Evolutionary conservation across 495 filamentous ascomycete species (phyloP).

Genomic region (Pyronema domesticum): DNA sequence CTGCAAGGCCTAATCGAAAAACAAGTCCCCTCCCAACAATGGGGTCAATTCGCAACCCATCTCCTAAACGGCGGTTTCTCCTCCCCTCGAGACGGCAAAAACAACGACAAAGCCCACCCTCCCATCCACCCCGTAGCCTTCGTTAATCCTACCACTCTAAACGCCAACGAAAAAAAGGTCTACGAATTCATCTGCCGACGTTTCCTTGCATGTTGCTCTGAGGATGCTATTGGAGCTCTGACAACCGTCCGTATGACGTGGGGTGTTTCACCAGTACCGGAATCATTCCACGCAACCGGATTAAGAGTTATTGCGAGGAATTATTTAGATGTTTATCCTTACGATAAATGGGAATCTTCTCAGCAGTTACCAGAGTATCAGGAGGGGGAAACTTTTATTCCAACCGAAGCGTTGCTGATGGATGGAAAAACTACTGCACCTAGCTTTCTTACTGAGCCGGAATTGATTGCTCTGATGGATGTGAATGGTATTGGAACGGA

Average conservation of each 20-base stretch:
- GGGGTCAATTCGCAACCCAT: constrained; percentile 67
- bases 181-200: constrained; percentile 91
- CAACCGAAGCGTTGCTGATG: constrained; percentile 70
- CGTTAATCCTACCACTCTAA: constrained; percentile 43
- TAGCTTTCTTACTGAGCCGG: constrained; percentile 79
- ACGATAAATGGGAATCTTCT: constrained; percentile 87
- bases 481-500: constrained; percentile 97
- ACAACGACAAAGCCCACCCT: constrained; percentile 93
- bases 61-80: constrained; percentile 64
- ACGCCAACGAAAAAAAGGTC: constrained; percentile 50
- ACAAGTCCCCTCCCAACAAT: constrained; percentile 53
- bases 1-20: constrained; percentile 64
- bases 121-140: constrained; percentile 88
- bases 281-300: constrained; percentile 61
- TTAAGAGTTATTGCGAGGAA: constrained; percentile 76
- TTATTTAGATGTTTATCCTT: constrained; percentile 88
- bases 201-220: constrained; percentile 90
- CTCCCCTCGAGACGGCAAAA: constrained; percentile 58
- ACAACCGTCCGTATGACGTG: constrained; percentile 75
- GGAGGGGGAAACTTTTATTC: constrained; percentile 63
- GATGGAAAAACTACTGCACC: constrained; percentile 77
- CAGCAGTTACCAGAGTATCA: constrained; percentile 63
- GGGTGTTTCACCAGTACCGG: constrained; percentile 37
- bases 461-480: constrained; percentile 96
- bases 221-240: constrained; percentile 70